Conservation (phyloP, 805 yeast genomes). For the Spathaspora passalidarum region DNA sequence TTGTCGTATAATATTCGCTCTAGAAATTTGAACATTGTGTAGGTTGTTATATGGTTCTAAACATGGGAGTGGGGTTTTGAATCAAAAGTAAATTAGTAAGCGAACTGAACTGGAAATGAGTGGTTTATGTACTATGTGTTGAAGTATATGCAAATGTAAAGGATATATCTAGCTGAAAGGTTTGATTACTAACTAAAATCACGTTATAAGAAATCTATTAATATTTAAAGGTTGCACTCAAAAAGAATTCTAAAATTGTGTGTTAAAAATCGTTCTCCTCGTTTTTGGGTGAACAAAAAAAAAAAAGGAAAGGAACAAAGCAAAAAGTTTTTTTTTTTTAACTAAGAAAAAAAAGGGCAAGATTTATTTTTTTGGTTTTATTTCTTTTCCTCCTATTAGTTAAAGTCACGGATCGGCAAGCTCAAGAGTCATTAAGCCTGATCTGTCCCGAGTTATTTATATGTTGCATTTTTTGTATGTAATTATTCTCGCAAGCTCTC, state of each 20-base stretch:
- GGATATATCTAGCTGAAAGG: neutral
- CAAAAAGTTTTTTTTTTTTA: neutral
- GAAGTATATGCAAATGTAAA: no score
- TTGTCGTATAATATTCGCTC: slow-evolving; percentile 30
- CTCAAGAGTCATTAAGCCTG: no score
- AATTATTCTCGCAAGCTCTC: no score
- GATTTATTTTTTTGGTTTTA: neutral
- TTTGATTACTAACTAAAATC: no score
- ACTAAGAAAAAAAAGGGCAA: neutral
- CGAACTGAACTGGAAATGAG: no score
- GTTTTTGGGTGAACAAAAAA: neutral
- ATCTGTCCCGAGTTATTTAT: no score
- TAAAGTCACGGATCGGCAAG: neutral
- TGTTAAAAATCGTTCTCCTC: neutral
- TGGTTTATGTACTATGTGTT: no score
- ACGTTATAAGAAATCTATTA: no score
- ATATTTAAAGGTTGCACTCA: no score
- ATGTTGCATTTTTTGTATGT: no score
- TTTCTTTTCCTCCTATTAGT: neutral
- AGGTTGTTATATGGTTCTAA: neutral
- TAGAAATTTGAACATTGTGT: slow-evolving; percentile 10
- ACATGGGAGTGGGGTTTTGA: neutral
- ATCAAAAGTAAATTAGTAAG: no score
- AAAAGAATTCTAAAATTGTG: no score
- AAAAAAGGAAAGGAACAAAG: neutral